Percentiles rank a stretch among this genome's conserved stretches.
Conservation (phyloP, 2,329 filamentous ascomycete genomes). For the Colletotrichum sp. region DNA sequence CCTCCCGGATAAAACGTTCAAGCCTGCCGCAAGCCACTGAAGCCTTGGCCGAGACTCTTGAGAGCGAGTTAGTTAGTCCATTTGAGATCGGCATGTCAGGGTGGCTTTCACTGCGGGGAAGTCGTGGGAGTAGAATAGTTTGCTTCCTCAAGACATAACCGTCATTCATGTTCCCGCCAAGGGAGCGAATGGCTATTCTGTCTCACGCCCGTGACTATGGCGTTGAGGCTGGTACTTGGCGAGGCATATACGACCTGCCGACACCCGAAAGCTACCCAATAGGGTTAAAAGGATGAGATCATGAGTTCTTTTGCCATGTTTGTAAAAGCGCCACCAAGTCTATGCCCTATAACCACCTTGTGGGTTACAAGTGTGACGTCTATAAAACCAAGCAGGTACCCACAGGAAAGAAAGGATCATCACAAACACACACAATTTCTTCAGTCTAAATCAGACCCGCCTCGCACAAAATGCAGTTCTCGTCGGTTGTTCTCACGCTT, state of each 20-base stretch:
- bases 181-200: neutral
- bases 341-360: neutral
- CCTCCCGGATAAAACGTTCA: neutral
- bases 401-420: neutral
- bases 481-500: neutral
- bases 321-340: neutral
- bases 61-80: neutral
- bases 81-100: neutral
- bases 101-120: neutral
- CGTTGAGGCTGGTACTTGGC: neutral
- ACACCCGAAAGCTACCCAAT: neutral
- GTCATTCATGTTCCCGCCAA: neutral
- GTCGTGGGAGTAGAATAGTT: neutral
- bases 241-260: neutral
- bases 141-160: neutral
- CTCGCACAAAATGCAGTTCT: neutral
- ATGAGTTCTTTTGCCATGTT: neutral
- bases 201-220: neutral
- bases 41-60: neutral
- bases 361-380: neutral
- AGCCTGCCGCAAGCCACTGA: neutral
- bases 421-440: neutral
- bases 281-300: neutral
- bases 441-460: neutral
- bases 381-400: neutral